Evolutionary conservation across 257 asterid genomes (phyloP), one percentile per base, ranked within the genome.

Genomic region (Jacaranda mimosifolia): DNA sequence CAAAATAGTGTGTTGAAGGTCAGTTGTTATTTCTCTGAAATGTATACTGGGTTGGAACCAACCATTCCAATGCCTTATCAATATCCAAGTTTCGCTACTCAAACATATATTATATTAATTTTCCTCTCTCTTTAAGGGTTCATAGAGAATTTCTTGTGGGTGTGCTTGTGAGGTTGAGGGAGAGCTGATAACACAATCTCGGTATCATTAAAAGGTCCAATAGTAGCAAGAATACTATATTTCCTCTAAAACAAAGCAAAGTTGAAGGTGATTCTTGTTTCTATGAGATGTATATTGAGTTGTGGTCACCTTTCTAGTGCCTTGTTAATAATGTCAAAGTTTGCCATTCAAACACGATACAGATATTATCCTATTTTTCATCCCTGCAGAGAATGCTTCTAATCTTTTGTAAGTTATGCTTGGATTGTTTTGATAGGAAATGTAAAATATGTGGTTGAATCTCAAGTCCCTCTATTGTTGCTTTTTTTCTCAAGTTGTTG

Each of bases 401-500:
- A 15, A 4, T 38, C 9, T 9, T 43, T 43, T 5, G 10, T 43
- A 43, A 43, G 48, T 43, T 43, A 43, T 43, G 48, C 48, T 43
- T 48, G 10, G 68, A 19, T 73, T 77, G 43, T 57, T 7, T 59
- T 48, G 60, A 40, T 11, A 45, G 7, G 1, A 67, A 45, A 52
- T 36, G 57, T 11, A 64, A 18, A 9, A 19, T 19, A 40, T 70
- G 38, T 59, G 60, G 71, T 43, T 46, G 42, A 57, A 57, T 49
- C 42, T 18, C 7, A 55, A 17, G 42, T 46, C 64, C 6, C 58
- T 11, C 13, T 38, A 18, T 13, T 42, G 32, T 26, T 77, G 9
- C 52, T 46, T 36, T 63, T 65, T 39, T 48, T 58, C 64, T 77
- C 85, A 91, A 95, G 97, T 91, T 15, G 75, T 79, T 66, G 91